Evolutionary conservation across 2,329 filamentous ascomycete species (phyloP).

Genomic region (Ceratocystis alfenasii): DNA sequence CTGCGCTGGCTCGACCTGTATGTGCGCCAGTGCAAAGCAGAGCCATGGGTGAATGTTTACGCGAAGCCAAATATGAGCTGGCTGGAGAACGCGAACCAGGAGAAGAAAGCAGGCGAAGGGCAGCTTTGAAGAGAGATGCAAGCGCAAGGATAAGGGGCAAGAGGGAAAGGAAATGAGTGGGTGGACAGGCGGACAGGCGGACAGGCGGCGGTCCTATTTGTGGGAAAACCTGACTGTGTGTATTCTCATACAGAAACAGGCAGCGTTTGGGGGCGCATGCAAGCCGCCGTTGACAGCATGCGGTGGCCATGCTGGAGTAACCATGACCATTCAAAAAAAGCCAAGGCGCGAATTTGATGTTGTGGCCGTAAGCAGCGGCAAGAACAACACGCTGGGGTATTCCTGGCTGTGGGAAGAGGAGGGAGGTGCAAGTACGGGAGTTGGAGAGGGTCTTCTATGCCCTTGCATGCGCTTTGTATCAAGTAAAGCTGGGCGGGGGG

Average conservation of each 20-base stretch:
- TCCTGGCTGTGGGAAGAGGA: neutral
- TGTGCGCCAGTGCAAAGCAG: too few relatives aligned
- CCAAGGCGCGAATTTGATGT: neutral
- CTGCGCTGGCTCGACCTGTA: too few relatives aligned
- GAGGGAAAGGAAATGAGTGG: neutral
- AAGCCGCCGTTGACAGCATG: neutral
- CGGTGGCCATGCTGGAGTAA: too few relatives aligned
- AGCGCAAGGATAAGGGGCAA: neutral
- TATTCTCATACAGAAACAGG: neutral
- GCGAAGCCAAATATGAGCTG: neutral
- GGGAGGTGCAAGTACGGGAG: neutral
- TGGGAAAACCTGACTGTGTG: neutral
- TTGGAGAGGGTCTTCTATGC: neutral
- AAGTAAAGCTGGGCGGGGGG: neutral
- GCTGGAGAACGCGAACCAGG: neutral
- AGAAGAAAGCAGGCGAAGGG: neutral
- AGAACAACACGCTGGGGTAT: neutral
- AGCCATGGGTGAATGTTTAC: too few relatives aligned
- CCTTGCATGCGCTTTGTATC: neutral
- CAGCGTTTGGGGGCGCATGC: neutral
- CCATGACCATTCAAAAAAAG: neutral
- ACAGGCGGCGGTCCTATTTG: neutral
- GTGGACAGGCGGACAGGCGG: neutral
- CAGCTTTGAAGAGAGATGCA: too few relatives aligned
- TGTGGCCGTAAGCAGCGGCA: neutral